A percentile compares a stretch with the other conserved stretches of the same genome.
phyloP scores from a whole-genome alignment of 495 filamentous ascomycete genomes.

The Niebla homalea region DNA sequence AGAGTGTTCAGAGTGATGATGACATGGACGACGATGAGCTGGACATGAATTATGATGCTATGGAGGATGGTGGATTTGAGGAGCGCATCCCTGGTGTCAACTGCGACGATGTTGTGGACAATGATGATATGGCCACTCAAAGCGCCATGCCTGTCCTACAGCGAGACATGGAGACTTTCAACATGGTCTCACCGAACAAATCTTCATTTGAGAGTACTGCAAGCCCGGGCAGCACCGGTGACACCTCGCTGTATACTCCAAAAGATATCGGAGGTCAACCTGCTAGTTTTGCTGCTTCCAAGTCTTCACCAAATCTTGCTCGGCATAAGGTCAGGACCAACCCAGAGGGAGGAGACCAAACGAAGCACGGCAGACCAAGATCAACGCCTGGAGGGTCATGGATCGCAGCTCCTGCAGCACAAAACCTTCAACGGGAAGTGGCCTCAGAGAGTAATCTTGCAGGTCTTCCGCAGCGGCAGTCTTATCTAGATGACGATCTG shows the following conservation, averaged over 20 bases:
- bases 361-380: conserved; percentile 3
- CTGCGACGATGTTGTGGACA: conserved; percentile 32
- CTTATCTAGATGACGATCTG: conserved; percentile 53
- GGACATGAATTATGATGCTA: conserved; percentile 39
- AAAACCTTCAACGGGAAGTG: background rate
- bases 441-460: conserved; percentile 8
- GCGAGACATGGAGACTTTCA: conserved; percentile 39
- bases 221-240: conserved; percentile 30
- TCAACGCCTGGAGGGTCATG: conserved; percentile 15
- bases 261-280: conserved; percentile 35
- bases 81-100: conserved; percentile 67
- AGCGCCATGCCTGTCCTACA: conserved; percentile 23
- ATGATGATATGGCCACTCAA: background rate
- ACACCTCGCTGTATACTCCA: conserved; percentile 34
- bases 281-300: conserved; percentile 30
- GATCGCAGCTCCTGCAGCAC: conserved; percentile 5
- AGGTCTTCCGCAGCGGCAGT: conserved; percentile 9
- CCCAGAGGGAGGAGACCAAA: background rate
- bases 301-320: conserved; percentile 1
- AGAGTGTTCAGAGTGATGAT: conserved; percentile 26
- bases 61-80: conserved; percentile 61
- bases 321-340: too few relatives aligned
- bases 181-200: conserved; percentile 37
- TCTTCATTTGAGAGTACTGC: conserved; percentile 28
- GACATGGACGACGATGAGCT: conserved; percentile 54